Conservation (phyloP, 2,329 filamentous ascomycete genomes). For the Microsporum canis region DNA sequence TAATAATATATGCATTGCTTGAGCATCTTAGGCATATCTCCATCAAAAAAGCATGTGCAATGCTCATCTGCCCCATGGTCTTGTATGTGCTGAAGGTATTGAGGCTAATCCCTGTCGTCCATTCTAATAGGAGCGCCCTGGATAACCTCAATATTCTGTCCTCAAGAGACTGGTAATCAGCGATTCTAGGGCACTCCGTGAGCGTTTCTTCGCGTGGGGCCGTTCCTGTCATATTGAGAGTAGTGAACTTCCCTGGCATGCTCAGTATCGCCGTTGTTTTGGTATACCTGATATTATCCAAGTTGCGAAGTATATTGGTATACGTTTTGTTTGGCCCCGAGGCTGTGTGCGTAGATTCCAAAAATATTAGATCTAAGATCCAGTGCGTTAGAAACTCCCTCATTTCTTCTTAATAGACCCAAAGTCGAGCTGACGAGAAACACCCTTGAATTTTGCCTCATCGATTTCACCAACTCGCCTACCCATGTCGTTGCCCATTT, state of each 20-base stretch:
- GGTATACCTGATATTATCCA: neutral
- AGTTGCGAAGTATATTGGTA: neutral
- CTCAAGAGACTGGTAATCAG: no score
- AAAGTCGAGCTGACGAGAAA: slow-evolving; percentile 76
- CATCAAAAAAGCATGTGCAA: no score
- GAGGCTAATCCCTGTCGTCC: no score
- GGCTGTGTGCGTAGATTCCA: neutral
- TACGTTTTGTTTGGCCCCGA: neutral
- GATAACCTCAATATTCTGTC: no score
- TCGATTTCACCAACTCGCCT: slow-evolving; percentile 61
- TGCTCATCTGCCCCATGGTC: no score
- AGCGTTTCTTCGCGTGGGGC: no score
- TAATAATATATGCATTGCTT: no score
- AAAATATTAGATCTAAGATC: neutral
- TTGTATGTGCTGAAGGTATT: no score
- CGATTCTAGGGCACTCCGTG: no score
- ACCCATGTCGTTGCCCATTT: slow-evolving; percentile 73
- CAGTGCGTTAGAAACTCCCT: neutral
- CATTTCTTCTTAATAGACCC: slow-evolving; percentile 26
- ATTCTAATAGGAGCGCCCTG: no score
- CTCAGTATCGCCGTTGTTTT: neutral
- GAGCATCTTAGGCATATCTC: no score
- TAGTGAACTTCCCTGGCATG: neutral
- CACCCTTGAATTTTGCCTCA: slow-evolving; percentile 54
- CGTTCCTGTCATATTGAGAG: no score